Evolutionary conservation across 495 filamentous ascomycete genomes (phyloP), one percentile per base, ranked within the genome.

Genomic region (Annulohypoxylon stygium): DNA sequence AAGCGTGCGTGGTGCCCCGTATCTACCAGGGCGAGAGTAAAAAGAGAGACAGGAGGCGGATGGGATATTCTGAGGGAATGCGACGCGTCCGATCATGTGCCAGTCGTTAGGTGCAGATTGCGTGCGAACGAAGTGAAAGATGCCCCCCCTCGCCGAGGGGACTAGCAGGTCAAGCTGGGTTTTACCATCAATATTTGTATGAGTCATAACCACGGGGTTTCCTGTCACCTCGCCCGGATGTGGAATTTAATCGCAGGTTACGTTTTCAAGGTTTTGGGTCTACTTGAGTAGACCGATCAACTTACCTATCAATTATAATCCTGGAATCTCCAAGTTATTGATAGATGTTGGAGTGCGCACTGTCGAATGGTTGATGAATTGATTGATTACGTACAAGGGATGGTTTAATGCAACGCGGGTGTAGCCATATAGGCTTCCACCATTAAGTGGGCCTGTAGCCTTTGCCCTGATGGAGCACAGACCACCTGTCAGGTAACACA

Each of bases 221-320:
- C 73, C 73, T 58, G 69, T 75, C 48, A 75, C 73, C 30, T 75
- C 61, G 30, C 73, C 68, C 16, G 73, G 73, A 34, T 71, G 73
- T 68, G 41, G 34, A n/a, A 75, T 71, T 23, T 0, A 23, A 0
- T 23, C 20, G 20, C 20, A 23, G 20, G 20, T 1, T 23, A 23
- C 20, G 20, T 23, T 23, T 23, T 23, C 20, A 23, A 23, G 20
- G 20, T 23, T 23, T 23, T 23, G 20, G 20, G 20, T 23, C 20
- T 23, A 23, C 20, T 23, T 23, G 20, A 23, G 20, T 23, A 23
- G 20, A 23, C 20, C 20, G 20, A 23, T 23, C 1, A 23, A 23
- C 20, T 23, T 23, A 23, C 20, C 20, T 23, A 23, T 23, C 20
- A 23, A 23, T 23, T 23, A 23, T 23, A 23, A 23, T 23, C 20